Percentiles rank a stretch among this genome's conserved stretches.
Evolutionary conservation across 441 rosid species (phyloP).

Genomic region (Viola pubescens): DNA sequence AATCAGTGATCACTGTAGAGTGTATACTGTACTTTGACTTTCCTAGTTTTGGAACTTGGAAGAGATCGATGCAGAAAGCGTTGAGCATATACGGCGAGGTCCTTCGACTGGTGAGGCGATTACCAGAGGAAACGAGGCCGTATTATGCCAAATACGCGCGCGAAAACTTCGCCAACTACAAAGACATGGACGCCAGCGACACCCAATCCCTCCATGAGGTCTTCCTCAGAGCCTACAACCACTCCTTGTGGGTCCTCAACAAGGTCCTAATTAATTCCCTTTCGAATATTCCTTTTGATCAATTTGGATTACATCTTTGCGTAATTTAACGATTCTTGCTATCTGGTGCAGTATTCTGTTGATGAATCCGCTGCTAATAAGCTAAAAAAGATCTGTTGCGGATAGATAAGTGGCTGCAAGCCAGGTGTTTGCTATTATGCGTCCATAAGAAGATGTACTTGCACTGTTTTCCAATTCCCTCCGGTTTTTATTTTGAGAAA

Average conservation of each 20-base stretch:
- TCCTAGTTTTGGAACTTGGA: neutral
- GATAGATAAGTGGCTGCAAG: slow-evolving; percentile 15
- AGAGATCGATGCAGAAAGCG: slow-evolving; percentile 49
- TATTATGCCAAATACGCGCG: slow-evolving; percentile 85
- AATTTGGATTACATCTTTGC: neutral
- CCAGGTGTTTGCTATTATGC: slow-evolving; percentile 42
- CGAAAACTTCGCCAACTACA: slow-evolving; percentile 80
- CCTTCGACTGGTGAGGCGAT: slow-evolving; percentile 61
- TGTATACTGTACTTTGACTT: too few relatives aligned
- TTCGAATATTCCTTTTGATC: neutral
- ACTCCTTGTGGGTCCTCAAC: slow-evolving; percentile 82
- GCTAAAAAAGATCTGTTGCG: slow-evolving; percentile 45
- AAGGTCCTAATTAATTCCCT: slow-evolving; percentile 37
- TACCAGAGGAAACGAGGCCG: slow-evolving; percentile 66
- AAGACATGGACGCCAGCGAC: slow-evolving; percentile 54
- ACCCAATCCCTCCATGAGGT: slow-evolving; percentile 58
- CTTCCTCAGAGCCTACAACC: slow-evolving; percentile 67
- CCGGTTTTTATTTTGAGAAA: neutral
- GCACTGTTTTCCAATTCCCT: neutral
- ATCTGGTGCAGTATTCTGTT: slow-evolving; percentile 52
- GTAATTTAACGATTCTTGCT: neutral
- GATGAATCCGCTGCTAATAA: slow-evolving; percentile 60
- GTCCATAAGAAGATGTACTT: slow-evolving; percentile 1
- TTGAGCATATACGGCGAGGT: slow-evolving; percentile 59
- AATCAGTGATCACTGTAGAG: too few relatives aligned